These are phyloP conservation scores for Saccharomyces hybrid DNA, from an alignment of 1,139 yeast species.

Conservation along the genomic window DNA sequence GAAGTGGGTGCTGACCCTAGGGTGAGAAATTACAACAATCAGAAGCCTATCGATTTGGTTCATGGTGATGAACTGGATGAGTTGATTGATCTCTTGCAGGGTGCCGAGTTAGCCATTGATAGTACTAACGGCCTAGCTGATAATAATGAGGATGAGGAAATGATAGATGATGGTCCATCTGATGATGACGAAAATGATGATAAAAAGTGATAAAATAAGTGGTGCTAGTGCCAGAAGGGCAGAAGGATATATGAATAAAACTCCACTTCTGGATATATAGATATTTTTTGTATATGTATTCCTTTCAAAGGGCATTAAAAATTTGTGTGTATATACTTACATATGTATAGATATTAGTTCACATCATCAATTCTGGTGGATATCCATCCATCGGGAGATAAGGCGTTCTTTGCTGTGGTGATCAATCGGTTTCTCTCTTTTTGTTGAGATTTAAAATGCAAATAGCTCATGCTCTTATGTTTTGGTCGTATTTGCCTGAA, in stretches of 20 bases:
- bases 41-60: constrained; percentile 70
- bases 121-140: constrained; percentile 18
- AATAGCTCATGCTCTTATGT: constrained; percentile 14
- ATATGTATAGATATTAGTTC: background rate
- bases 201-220: background rate
- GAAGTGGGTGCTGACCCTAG: constrained; percentile 91
- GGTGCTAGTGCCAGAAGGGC: background rate
- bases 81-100: constrained; percentile 57
- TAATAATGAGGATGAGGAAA: constrained; percentile 26
- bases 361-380: constrained; percentile 22
- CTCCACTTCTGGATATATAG: background rate
- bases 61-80: constrained; percentile 42
- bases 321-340: background rate
- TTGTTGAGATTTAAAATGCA: constrained; percentile 22
- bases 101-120: constrained; percentile 69
- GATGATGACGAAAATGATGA: constrained; percentile 27
- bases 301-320: background rate
- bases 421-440: constrained; percentile 15
- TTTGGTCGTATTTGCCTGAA: constrained; percentile 10
- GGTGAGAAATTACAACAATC: constrained; percentile 48
- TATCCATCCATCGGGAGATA: constrained; percentile 30
- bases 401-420: constrained; percentile 6
- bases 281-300: background rate
- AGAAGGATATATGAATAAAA: background rate
- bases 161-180: constrained; percentile 26